phyloP scores from a whole-genome alignment of 2,329 filamentous ascomycete species.

The Fusarium robinianum region DNA sequence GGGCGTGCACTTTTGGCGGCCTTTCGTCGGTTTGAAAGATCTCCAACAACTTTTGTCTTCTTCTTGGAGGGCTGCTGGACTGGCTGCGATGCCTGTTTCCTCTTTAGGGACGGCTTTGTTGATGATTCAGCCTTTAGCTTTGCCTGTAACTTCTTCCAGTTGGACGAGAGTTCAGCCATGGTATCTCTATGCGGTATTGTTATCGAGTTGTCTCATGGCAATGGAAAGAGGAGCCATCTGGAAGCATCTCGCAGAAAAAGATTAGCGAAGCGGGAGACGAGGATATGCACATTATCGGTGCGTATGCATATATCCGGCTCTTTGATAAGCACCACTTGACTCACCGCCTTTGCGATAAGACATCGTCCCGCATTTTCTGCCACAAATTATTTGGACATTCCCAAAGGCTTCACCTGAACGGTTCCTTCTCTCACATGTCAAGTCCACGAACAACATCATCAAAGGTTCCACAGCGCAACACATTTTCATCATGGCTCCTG shows the following conservation, averaged over 20 bases:
- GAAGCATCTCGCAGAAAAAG: conserved; percentile 6
- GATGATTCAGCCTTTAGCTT: conserved; percentile 55
- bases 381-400: conserved; percentile 27
- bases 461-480: conserved; percentile 15
- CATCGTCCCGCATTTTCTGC: conserved; percentile 32
- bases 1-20: conserved; percentile 7
- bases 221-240: too few species aligned
- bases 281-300: too few species aligned
- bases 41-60: conserved; percentile 38
- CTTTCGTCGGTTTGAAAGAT: conserved; percentile 7
- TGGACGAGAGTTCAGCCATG: conserved; percentile 62
- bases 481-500: conserved; percentile 57
- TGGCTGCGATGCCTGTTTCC: conserved; percentile 44
- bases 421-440: conserved; percentile 14
- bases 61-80: conserved; percentile 30
- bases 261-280: conserved; percentile 9
- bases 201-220: too few species aligned
- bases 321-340: conserved; percentile 24
- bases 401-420: too few species aligned
- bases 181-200: too few species aligned
- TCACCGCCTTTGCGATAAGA: conserved; percentile 38
- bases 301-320: conserved; percentile 30
- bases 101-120: conserved; percentile 46
- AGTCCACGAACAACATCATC: conserved; percentile 4
- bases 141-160: conserved; percentile 79